These are phyloP conservation scores for Buddleja alternifolia DNA, from an alignment of 257 asterid species.

Conservation along the genomic window DNA sequence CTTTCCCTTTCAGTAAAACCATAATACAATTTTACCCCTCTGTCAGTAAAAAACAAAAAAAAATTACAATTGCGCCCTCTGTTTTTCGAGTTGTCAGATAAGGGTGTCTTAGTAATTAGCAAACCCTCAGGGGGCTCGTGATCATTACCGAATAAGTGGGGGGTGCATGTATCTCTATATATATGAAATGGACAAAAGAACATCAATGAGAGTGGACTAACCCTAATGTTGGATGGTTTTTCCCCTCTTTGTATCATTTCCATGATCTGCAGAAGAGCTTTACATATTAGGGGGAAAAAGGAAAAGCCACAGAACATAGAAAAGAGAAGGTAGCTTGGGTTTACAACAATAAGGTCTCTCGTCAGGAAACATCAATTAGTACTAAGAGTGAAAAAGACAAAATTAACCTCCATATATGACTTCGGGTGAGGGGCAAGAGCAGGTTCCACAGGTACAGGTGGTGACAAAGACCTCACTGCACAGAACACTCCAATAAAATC, in stretches of 20 bases:
- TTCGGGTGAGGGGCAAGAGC: conserved; percentile 76
- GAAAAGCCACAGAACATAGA: background rate
- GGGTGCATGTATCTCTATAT: background rate
- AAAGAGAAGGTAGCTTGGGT: background rate
- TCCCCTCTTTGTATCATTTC: conserved; percentile 95
- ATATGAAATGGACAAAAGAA: conserved; percentile 9
- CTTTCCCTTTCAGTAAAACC: too few relatives aligned
- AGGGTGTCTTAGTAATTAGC: too few relatives aligned
- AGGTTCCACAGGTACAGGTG: conserved; percentile 69
- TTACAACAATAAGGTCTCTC: conserved; percentile 3
- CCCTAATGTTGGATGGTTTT: conserved; percentile 87
- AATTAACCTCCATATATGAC: conserved; percentile 84
- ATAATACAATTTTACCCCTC: too few relatives aligned
- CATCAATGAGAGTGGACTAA: conserved; percentile 38
- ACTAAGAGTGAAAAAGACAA: conserved; percentile 15
- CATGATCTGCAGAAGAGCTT: conserved; percentile 67
- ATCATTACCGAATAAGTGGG: too few relatives aligned
- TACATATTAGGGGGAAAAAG: conserved; percentile 16
- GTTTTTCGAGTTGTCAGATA: too few relatives aligned
- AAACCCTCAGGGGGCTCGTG: too few relatives aligned
- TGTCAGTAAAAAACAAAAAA: too few relatives aligned
- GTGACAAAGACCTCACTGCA: conserved; percentile 76
- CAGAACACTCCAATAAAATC: conserved; percentile 25
- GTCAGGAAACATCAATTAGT: background rate
- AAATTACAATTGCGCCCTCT: too few relatives aligned